Evolutionary conservation across 176 grass and related monocot genomes (phyloP).

Genomic region (Eleusine coracana): DNA sequence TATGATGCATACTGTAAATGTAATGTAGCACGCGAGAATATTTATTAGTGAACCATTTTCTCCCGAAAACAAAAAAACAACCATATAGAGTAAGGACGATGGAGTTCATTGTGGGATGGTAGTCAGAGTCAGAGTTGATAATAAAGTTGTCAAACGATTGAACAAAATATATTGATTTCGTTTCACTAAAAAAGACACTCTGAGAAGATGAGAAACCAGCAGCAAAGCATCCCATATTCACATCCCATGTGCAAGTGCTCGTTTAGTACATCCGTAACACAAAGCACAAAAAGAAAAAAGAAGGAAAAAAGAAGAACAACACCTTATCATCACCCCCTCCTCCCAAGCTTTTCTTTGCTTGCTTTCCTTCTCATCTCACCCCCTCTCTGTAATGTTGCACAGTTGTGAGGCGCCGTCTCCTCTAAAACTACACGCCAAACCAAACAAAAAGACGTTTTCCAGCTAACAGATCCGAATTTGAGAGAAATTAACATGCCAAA

Average conservation of each 20-base stretch:
- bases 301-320: neutral
- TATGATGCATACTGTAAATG: neutral
- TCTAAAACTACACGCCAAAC: conserved; percentile 39
- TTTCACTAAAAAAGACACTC: neutral
- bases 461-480: neutral
- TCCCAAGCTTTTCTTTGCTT: neutral
- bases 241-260: neutral
- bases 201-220: neutral
- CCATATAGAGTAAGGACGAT: no score
- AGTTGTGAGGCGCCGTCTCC: neutral
- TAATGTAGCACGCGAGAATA: neutral
- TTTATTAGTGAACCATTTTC: neutral
- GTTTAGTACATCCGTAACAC: neutral
- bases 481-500: neutral
- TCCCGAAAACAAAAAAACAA: neutral
- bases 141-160: no score
- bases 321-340: neutral
- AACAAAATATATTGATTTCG: no score
- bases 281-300: neutral
- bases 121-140: no score
- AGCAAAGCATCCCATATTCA: neutral
- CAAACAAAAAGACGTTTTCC: neutral
- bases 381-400: neutral
- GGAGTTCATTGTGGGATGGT: no score
- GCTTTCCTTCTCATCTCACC: conserved; percentile 27